Percentiles rank a stretch among this genome's conserved stretches.
These are phyloP conservation scores for Juglanconis oblonga DNA, from an alignment of 2,329 filamentous ascomycete species.

Conservation along the genomic window DNA sequence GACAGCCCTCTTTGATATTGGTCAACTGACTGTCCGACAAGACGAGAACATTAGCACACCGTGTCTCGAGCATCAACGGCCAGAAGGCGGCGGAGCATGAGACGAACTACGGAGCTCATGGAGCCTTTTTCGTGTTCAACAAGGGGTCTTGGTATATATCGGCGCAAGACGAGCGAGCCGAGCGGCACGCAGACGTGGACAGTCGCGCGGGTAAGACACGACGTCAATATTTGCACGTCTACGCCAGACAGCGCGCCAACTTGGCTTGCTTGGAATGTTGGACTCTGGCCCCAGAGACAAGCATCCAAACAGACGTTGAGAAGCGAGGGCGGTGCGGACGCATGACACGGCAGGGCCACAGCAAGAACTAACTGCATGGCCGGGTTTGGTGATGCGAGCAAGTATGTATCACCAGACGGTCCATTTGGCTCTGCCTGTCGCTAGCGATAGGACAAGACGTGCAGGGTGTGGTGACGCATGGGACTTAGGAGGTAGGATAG, in stretches of 20 bases:
- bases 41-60: background rate
- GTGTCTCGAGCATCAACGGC: background rate
- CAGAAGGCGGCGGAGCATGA: too few species aligned
- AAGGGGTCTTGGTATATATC: too few species aligned
- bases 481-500: constrained; percentile 6
- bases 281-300: background rate
- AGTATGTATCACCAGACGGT: background rate
- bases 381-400: constrained; percentile 3
- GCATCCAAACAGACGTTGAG: background rate
- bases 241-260: constrained; percentile 4
- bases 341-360: constrained; percentile 29
- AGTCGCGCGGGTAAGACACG: constrained; percentile 17
- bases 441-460: constrained; percentile 4
- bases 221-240: constrained; percentile 1
- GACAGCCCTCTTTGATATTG: too few species aligned
- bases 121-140: too few species aligned
- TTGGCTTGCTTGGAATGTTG: constrained; percentile 1
- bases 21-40: too few species aligned
- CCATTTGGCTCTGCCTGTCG: constrained; percentile 10
- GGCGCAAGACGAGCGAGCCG: too few species aligned
- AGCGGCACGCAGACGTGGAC: background rate
- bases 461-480: background rate
- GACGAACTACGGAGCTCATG: too few species aligned
- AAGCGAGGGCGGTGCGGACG: background rate
- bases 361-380: background rate